These are phyloP conservation scores for Tuber melanosporum DNA, from an alignment of 495 filamentous ascomycete genomes.

Conservation along the genomic window DNA sequence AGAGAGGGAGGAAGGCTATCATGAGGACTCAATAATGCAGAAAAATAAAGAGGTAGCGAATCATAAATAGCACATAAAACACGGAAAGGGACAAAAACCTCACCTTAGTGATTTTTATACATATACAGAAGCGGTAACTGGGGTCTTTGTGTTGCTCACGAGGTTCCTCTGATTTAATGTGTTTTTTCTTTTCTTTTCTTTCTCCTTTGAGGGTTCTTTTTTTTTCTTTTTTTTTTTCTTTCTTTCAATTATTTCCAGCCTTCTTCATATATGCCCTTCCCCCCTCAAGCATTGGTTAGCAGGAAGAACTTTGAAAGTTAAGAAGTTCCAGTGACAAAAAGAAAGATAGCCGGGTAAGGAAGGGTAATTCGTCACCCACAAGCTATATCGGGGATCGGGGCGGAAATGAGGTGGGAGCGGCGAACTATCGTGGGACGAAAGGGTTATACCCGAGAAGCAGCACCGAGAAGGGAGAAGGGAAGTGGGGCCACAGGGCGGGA, in stretches of 20 bases:
- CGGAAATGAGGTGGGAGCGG: not conserved
- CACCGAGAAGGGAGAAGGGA: not conserved
- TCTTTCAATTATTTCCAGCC: not conserved
- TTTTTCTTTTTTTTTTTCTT: not conserved
- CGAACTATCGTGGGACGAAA: not conserved
- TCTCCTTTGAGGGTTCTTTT: not conserved
- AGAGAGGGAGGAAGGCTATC: constrained; percentile 1
- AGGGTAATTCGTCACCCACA: constrained; percentile 4
- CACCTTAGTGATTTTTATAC: not conserved
- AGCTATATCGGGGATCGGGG: not conserved
- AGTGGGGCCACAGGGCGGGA: not conserved
- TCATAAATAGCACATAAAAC: constrained; percentile 3
- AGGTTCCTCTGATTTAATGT: not conserved
- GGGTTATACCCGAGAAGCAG: not conserved
- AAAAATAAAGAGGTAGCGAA: constrained; percentile 7
- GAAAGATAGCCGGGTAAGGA: not conserved
- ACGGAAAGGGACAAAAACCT: constrained; percentile 1
- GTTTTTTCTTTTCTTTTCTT: constrained; percentile 1
- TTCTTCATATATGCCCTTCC: constrained; percentile 2
- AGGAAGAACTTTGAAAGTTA: not conserved
- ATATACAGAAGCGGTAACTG: not conserved
- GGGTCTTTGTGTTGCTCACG: not conserved
- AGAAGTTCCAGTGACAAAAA: not conserved
- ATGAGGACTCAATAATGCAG: not conserved
- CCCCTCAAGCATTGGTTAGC: constrained; percentile 3